Conservation (phyloP, 78 protist species). For the Dictyostelium citrinum region DNA sequence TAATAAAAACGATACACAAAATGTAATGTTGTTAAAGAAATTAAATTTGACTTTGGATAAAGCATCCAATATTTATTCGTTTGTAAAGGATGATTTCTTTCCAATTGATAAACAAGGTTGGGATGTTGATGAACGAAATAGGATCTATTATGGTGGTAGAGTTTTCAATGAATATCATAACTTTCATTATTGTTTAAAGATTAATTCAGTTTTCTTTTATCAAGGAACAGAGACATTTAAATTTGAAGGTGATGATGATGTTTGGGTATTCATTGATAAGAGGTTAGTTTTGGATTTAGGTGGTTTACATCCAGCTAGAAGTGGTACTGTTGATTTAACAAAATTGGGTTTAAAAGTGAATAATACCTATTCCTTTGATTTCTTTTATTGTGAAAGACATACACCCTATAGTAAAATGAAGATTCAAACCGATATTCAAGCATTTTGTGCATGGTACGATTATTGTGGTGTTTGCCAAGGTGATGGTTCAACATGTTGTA, state of each 20-base stretch:
- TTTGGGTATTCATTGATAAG: conserved; percentile 75
- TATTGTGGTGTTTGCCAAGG: conserved; percentile 71
- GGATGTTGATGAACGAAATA: conserved; percentile 1
- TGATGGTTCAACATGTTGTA: conserved; percentile 26
- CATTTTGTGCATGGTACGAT: conserved; percentile 20
- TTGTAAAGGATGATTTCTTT: conserved; percentile 23
- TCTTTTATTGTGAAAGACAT: conserved; percentile 81
- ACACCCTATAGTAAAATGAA: conserved; percentile 42
- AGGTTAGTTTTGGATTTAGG: conserved; percentile 71
- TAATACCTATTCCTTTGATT: conserved; percentile 17
- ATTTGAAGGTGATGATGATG: conserved; percentile 84
- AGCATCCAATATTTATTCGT: not conserved
- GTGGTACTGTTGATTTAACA: not conserved
- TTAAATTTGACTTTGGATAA: not conserved
- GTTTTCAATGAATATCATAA: not conserved
- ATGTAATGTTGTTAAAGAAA: not conserved
- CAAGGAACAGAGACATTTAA: conserved; percentile 17
- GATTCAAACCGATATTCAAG: conserved; percentile 60
- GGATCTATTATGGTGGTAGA: not conserved
- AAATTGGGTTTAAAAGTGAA: not conserved
- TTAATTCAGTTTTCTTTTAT: conserved; percentile 24
- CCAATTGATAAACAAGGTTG: conserved; percentile 71
- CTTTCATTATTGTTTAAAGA: conserved; percentile 41
- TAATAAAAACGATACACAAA: not conserved
- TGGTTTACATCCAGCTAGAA: conserved; percentile 38